phyloP scores from a whole-genome alignment of 2,329 filamentous ascomycete species.

The Colletotrichum orbiculare region DNA sequence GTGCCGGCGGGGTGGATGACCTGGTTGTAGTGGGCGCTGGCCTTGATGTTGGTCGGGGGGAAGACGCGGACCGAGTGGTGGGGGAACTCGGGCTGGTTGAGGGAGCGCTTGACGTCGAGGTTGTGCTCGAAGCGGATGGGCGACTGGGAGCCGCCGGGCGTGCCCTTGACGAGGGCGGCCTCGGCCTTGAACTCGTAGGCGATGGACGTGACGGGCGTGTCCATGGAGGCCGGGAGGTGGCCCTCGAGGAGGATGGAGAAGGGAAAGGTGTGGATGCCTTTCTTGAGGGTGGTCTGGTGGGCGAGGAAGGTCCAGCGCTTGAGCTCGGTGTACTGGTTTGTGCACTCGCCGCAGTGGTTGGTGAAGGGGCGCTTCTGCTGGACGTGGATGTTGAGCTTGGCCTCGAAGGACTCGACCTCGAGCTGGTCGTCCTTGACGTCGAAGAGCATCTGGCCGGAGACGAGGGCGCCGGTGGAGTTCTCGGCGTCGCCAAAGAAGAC shows the following conservation, averaged over 20 bases:
- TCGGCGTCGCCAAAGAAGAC: conserved; percentile 83
- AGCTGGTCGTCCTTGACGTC: conserved; percentile 73
- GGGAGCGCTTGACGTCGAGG: conserved; percentile 81
- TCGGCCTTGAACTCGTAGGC: conserved; percentile 82
- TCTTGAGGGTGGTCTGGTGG: conserved; percentile 60
- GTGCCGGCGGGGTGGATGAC: conserved; percentile 88
- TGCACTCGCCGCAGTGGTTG: conserved; percentile 82
- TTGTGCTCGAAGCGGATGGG: conserved; percentile 72
- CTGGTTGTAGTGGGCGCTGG: conserved; percentile 82
- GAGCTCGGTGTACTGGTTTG: conserved; percentile 76
- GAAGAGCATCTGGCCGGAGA: conserved; percentile 85
- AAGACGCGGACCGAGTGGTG: conserved; percentile 95
- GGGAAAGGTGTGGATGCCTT: conserved; percentile 79
- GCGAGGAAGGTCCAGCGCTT: conserved; percentile 83
- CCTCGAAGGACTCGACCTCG: conserved; percentile 71
- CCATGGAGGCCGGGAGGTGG: conserved; percentile 84
- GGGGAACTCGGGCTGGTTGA: conserved; percentile 78
- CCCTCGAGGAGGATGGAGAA: conserved; percentile 90
- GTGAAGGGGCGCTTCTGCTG: conserved; percentile 86
- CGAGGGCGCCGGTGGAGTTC: conserved; percentile 83
- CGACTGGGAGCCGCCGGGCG: conserved; percentile 36
- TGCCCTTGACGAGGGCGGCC: conserved; percentile 64
- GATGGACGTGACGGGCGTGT: conserved; percentile 77
- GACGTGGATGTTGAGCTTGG: conserved; percentile 76
- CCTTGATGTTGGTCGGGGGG: conserved; percentile 93